These are phyloP conservation scores for Alternaria brassicicola DNA, from an alignment of 2,329 filamentous ascomycete species.

Conservation along the genomic window DNA sequence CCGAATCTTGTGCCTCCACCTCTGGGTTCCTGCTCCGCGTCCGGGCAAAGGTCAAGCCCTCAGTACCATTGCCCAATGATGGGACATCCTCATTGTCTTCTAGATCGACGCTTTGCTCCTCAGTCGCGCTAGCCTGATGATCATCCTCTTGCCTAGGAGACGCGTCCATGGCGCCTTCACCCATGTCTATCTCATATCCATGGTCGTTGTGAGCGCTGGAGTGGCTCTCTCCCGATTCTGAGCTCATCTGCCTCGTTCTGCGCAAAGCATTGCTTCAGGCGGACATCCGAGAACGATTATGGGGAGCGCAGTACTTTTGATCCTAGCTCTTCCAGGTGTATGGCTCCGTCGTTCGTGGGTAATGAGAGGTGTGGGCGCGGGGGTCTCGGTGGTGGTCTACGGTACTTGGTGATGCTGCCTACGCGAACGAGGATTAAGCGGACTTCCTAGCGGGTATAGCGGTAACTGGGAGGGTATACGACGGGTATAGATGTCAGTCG, in stretches of 20 bases:
- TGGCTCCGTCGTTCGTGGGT: conserved; percentile 1
- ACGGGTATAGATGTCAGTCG: not conserved
- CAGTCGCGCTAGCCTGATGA: conserved; percentile 9
- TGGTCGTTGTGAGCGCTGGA: conserved; percentile 61
- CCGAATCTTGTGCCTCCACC: conserved; percentile 30
- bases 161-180: conserved; percentile 42
- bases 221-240: conserved; percentile 67
- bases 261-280: conserved; percentile 60
- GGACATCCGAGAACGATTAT: conserved; percentile 17
- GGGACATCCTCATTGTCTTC: conserved; percentile 34
- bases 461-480: not conserved
- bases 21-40: conserved; percentile 22
- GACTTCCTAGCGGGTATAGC: not conserved
- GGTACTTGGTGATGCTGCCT: conserved; percentile 15
- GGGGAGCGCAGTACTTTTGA: not conserved
- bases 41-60: conserved; percentile 44
- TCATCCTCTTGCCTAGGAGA: not conserved
- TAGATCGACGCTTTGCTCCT: conserved; percentile 18
- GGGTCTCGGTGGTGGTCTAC: conserved; percentile 13
- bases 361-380: conserved; percentile 16
- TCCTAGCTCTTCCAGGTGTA: not conserved
- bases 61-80: conserved; percentile 27
- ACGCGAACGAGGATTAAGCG: not conserved
- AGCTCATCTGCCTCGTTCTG: conserved; percentile 68
- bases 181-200: conserved; percentile 39